phyloP scores from a whole-genome alignment of 73 alveolate genomes.

The Uronychia binucleata region DNA sequence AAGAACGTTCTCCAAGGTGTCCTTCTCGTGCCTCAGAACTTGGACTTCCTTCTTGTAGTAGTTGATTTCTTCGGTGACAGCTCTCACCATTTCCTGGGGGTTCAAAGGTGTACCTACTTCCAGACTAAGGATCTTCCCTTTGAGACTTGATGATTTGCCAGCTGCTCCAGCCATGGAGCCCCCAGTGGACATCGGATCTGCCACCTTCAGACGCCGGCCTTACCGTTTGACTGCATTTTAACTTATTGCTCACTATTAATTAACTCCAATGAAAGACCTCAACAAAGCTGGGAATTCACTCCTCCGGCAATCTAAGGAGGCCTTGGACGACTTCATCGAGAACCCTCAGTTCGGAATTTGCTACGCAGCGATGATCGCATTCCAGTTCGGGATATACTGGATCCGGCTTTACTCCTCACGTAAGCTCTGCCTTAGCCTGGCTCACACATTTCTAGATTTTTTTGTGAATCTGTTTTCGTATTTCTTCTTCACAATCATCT shows the following conservation, averaged over 20 bases:
- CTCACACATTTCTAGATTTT: not conserved
- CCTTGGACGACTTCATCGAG: not conserved
- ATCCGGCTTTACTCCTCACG: not conserved
- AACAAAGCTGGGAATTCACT: not conserved
- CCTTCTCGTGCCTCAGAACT: slow-evolving; percentile 91
- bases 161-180: not conserved
- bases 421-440: not conserved
- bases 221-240: not conserved
- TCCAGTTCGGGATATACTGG: not conserved
- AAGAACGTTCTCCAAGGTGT: slow-evolving; percentile 90
- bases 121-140: not conserved
- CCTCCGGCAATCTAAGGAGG: not conserved
- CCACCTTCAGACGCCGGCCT: not conserved
- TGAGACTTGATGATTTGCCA: not conserved
- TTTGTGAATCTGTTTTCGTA: not conserved
- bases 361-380: not conserved
- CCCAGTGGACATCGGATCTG: not conserved
- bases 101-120: not conserved
- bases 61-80: slow-evolving; percentile 89
- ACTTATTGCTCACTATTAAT: not conserved
- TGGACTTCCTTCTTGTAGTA: slow-evolving; percentile 94
- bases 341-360: not conserved
- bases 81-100: slow-evolving; percentile 77
- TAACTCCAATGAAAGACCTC: not conserved
- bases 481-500: not conserved